Base-by-base conservation (phyloP, 2,329 filamentous ascomycete genomes). In the Monosporascus sp. region DNA sequence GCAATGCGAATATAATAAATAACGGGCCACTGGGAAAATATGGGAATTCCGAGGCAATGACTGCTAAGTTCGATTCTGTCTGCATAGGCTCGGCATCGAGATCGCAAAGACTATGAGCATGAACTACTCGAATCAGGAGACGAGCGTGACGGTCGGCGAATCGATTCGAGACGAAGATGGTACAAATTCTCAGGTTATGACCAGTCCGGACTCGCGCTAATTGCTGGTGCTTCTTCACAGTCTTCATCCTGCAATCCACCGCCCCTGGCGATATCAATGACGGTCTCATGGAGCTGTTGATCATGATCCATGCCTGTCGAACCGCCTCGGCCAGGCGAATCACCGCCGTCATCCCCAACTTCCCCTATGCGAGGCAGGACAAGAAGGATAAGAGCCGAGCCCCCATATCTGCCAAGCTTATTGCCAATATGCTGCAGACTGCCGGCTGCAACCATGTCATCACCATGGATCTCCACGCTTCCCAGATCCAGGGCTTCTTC, bases 211-310 rank as follows among this genome's bases (percentile, higher is more conserved):
- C 86, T 86, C 63, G 31, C 86, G 68, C 74, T 86, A 64, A 83
- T 49, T 55, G 26, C 60, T 50, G 54, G 18, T 53, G 50, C 49
- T 24, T 24, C 22, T 51, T 46, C 49, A 6, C 47, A 68, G 92
- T 97, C 68, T 97, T 97, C 77, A 96, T 97, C 65, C 80, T 97
- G 56, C 93, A 97, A 74, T 96, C 93, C 24, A 96, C 94, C 48
- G 87, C 89, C 41, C 93, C 93, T 2, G 92, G 93, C 70, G 92
- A 97, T 69, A 95, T 97, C 76, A 99, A 99, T 74, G 93, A 97
- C 71, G 91, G 91, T 49, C 82, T 99, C 55, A 97, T 99, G 93
- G 93, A 99, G 74, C 83, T 97, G 38, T 82, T 97, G 61, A 97
- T 97, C 74, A 96, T 97, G 86, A 95, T 97, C 73, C 95, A 96